Percentiles rank a stretch among this genome's conserved stretches.
Evolutionary conservation across 768 basidiomycete genomes (phyloP).

Genomic region (Pisolithus albus): DNA sequence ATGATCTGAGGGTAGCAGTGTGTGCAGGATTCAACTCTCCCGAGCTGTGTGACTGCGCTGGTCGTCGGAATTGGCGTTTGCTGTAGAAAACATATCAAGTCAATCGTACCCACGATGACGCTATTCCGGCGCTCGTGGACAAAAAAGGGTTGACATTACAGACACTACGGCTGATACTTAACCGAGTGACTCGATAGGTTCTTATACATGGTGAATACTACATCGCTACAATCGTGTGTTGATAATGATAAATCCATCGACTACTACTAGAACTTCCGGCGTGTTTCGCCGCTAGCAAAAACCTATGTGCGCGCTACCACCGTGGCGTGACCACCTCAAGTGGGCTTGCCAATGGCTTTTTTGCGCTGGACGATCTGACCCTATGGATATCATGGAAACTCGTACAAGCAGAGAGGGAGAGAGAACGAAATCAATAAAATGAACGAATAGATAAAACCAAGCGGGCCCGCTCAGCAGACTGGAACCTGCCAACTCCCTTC

Average conservation of each 20-base stretch:
- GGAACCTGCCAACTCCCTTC: constrained; percentile 79
- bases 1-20: constrained; percentile 5
- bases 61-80: neutral
- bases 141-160: no score
- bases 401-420: constrained; percentile 8
- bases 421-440: neutral
- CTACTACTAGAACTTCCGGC: neutral
- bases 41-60: neutral
- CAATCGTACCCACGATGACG: neutral
- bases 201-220: neutral
- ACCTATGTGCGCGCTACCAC: neutral
- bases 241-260: neutral
- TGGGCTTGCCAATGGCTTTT: neutral
- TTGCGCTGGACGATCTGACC: neutral
- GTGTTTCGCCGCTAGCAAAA: neutral
- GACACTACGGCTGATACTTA: no score
- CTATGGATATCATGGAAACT: constrained; percentile 1
- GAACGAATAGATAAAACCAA: neutral
- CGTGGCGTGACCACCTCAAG: neutral
- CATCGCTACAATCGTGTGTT: neutral
- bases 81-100: constrained; percentile 8
- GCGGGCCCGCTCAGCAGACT: constrained; percentile 38
- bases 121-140: neutral
- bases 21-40: neutral
- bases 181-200: no score